phyloP scores from a whole-genome alignment of 495 filamentous ascomycete genomes.

The Hypomontagnella monticulosa region DNA sequence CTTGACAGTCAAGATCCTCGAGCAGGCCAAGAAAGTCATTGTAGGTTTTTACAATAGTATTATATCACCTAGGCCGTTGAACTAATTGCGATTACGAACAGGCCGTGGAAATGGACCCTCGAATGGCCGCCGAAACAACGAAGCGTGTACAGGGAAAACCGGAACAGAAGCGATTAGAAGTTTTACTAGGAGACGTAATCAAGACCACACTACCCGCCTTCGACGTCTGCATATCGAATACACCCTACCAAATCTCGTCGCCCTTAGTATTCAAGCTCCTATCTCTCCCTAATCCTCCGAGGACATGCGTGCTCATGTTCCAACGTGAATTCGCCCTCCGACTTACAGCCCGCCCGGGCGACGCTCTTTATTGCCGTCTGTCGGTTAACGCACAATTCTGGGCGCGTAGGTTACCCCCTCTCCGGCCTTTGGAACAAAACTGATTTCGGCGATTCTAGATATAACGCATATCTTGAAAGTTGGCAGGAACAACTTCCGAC shows the following conservation, averaged over 20 bases:
- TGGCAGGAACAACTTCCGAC: constrained; percentile 84
- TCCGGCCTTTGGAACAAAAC: neutral
- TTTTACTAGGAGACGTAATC: constrained; percentile 92
- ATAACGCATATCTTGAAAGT: constrained; percentile 67
- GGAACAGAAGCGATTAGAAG: constrained; percentile 79
- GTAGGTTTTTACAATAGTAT: constrained; percentile 51
- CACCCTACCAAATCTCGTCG: constrained; percentile 92
- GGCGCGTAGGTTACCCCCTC: constrained; percentile 50
- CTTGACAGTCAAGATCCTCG: constrained; percentile 86
- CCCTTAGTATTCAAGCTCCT: constrained; percentile 94
- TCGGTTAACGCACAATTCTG: constrained; percentile 95
- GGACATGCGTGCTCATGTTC: constrained; percentile 88
- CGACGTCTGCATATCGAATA: constrained; percentile 76
- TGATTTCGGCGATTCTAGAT: constrained; percentile 3
- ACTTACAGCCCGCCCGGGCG: constrained; percentile 72
- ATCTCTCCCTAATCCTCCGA: constrained; percentile 72
- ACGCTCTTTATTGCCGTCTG: constrained; percentile 86
- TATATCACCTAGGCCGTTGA: neutral
- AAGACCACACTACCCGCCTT: constrained; percentile 63
- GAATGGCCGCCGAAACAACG: constrained; percentile 96
- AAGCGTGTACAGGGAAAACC: constrained; percentile 92
- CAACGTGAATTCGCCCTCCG: constrained; percentile 57
- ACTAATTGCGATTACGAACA: constrained; percentile 15
- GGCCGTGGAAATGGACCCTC: constrained; percentile 86
- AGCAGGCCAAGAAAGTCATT: constrained; percentile 85